phyloP scores from a whole-genome alignment of 2,329 filamentous ascomycete genomes.

The Ceratocystis alfenasii region DNA sequence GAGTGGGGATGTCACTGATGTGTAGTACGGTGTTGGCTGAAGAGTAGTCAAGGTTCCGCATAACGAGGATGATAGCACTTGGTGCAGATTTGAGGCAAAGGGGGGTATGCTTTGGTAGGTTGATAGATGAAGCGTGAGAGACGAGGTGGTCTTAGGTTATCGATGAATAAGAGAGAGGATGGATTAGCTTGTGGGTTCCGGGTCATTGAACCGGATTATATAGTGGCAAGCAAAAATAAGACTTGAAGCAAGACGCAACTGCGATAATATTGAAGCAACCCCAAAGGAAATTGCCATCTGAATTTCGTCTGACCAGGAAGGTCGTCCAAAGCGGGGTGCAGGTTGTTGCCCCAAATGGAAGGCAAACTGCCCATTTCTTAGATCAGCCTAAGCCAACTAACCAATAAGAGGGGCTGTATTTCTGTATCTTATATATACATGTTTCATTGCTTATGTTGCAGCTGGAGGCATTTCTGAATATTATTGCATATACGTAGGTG shows the following conservation, averaged over 20 bases:
- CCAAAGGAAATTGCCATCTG: background rate
- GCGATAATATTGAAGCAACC: background rate
- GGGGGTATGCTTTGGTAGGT: background rate
- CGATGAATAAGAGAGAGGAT: no score
- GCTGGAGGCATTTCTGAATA: background rate
- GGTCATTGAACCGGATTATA: background rate
- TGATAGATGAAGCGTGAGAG: background rate
- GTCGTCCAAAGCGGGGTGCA: conserved; percentile 6
- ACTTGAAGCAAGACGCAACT: background rate
- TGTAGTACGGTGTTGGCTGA: background rate
- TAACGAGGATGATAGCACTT: background rate
- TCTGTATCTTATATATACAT: background rate
- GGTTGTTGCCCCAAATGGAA: background rate
- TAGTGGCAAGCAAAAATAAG: background rate
- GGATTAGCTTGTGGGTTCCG: no score
- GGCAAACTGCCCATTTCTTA: background rate
- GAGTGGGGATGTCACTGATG: background rate
- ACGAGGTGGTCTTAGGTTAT: no score
- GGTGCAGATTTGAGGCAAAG: background rate
- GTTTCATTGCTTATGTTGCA: background rate
- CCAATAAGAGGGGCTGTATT: background rate
- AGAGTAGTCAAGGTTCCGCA: background rate
- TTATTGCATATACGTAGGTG: background rate
- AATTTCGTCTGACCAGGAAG: background rate
- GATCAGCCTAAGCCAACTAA: background rate